A percentile compares a stretch with the other conserved stretches of the same genome.
phyloP scores from a whole-genome alignment of 1,284 basidiomycete species.

The Phlebopus sp. region DNA sequence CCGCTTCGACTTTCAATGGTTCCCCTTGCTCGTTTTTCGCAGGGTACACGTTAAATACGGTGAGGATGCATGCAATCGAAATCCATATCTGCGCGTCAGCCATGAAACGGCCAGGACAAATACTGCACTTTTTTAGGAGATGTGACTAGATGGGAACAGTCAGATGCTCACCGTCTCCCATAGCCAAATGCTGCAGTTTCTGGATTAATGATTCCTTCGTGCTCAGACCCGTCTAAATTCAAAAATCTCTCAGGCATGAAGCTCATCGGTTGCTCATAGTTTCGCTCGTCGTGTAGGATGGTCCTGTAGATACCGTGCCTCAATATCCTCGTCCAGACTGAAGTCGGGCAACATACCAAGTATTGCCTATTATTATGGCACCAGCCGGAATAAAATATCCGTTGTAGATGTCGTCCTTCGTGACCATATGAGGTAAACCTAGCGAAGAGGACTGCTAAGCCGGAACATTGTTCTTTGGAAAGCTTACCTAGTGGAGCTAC shows the following conservation, averaged over 20 bases:
- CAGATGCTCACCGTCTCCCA: conserved; percentile 37
- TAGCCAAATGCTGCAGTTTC: conserved; percentile 47
- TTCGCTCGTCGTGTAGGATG: conserved; percentile 45
- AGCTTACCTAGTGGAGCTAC: conserved; percentile 45
- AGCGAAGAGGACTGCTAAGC: conserved; percentile 9
- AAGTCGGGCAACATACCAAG: conserved; percentile 34
- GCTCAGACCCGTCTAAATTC: conserved; percentile 28
- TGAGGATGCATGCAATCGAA: conserved; percentile 48
- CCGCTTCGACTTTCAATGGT: conserved; percentile 31
- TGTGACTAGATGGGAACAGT: neutral
- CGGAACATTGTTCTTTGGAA: conserved; percentile 11
- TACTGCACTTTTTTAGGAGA: conserved; percentile 25
- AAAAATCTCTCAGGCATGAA: conserved; percentile 49
- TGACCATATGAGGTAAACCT: conserved; percentile 46
- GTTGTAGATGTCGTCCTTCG: conserved; percentile 36
- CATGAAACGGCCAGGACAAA: conserved; percentile 49
- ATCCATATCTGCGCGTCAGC: conserved; percentile 50
- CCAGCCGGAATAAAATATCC: conserved; percentile 42
- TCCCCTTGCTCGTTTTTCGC: conserved; percentile 37
- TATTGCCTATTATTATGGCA: conserved; percentile 37
- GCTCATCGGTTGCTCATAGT: conserved; percentile 37
- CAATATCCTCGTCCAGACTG: neutral
- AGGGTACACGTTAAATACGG: conserved; percentile 40
- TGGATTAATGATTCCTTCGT: conserved; percentile 38
- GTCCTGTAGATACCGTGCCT: conserved; percentile 33